Percentiles rank a stretch among this genome's conserved stretches.
phyloP scores from a whole-genome alignment of 768 basidiomycete genomes.

The Boletus coccyginus region DNA sequence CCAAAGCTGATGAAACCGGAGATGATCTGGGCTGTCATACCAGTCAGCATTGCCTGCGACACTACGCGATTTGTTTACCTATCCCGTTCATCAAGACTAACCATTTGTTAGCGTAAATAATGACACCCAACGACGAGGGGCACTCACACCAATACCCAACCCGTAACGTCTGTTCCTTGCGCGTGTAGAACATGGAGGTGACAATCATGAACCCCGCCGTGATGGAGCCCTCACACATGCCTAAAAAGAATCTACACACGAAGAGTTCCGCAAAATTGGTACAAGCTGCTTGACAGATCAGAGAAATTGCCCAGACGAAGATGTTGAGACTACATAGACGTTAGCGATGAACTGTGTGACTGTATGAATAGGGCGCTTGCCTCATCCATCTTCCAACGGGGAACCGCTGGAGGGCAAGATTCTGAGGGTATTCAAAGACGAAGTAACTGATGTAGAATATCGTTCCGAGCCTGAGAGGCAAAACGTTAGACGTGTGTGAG shows the following conservation, averaged over 20 bases:
- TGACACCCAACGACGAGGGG: neutral
- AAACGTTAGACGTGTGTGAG: neutral
- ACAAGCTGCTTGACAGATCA: conserved; percentile 67
- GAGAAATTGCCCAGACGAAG: conserved; percentile 59
- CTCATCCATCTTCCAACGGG: conserved; percentile 84
- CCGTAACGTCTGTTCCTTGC: conserved; percentile 62
- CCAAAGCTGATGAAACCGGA: conserved; percentile 70
- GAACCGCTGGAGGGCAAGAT: conserved; percentile 66
- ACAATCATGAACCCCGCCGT: conserved; percentile 79
- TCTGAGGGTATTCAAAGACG: conserved; percentile 72
- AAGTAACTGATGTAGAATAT: conserved; percentile 74
- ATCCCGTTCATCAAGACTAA: conserved; percentile 75
- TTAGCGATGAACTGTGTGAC: neutral
- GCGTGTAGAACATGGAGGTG: conserved; percentile 76
- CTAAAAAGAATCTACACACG: conserved; percentile 60
- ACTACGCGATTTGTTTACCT: conserved; percentile 34
- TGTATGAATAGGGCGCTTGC: conserved; percentile 31
- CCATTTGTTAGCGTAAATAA: neutral
- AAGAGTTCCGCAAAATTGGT: conserved; percentile 65
- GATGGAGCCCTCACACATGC: conserved; percentile 69
- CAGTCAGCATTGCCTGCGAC: conserved; percentile 4
- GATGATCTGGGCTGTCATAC: conserved; percentile 58
- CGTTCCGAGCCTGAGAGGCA: conserved; percentile 58
- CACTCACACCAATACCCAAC: conserved; percentile 77
- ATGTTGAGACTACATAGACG: conserved; percentile 54